Percentiles rank a stretch among this genome's conserved stretches.
Conservation (phyloP, 73 alveolate genomes). For the Blepharisma stoltei region DNA sequence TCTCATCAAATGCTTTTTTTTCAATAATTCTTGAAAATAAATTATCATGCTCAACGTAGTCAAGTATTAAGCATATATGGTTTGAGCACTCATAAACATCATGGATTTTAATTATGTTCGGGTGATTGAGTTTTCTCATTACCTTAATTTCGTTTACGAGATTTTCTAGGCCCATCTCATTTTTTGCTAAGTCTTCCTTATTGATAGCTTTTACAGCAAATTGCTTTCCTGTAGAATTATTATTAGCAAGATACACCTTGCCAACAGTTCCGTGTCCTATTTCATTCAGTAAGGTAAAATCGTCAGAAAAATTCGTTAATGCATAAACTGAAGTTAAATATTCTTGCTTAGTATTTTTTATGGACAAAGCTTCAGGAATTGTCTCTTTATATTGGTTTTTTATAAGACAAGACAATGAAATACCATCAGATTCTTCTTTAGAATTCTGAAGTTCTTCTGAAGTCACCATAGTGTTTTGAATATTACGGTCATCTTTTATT, state of each 20-base stretch:
- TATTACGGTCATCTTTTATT: too few species aligned
- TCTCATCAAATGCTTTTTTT: constrained; percentile 8
- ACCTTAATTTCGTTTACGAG: constrained; percentile 58
- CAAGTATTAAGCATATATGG: constrained; percentile 56
- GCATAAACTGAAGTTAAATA: too few species aligned
- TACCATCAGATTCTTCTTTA: too few species aligned
- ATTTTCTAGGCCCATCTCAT: not conserved
- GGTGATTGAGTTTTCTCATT: constrained; percentile 67
- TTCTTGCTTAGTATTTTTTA: too few species aligned
- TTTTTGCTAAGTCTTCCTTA: constrained; percentile 52
- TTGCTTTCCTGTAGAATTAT: constrained; percentile 43
- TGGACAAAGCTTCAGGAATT: too few species aligned
- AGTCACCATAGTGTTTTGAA: too few species aligned
- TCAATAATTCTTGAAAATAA: constrained; percentile 36
- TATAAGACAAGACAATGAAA: too few species aligned
- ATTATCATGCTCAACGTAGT: constrained; percentile 59
- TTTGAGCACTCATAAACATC: constrained; percentile 70
- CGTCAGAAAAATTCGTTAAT: too few species aligned
- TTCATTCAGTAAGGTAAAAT: constrained; percentile 38
- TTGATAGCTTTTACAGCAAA: constrained; percentile 88
- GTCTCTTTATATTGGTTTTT: too few species aligned
- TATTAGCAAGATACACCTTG: constrained; percentile 76
- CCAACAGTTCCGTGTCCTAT: constrained; percentile 85
- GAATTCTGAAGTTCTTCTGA: too few species aligned
- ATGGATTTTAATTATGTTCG: constrained; percentile 63